Base-by-base conservation (phyloP, 176 grass and related monocot species). In the Ananas comosus region DNA sequence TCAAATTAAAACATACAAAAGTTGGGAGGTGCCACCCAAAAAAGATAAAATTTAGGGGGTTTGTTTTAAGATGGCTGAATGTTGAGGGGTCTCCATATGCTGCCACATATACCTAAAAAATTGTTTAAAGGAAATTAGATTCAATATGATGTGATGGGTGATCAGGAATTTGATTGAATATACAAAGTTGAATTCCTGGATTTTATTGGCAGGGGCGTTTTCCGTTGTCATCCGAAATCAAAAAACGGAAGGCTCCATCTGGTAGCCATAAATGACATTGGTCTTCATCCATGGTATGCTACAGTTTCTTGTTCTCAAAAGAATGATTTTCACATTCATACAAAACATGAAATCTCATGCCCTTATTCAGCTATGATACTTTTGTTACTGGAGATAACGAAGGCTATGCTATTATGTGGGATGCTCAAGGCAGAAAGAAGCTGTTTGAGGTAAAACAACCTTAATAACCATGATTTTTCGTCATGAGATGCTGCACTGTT, bases 141-240 rank as follows among this genome's bases (percentile, higher is more conserved):
- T 42, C 33, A 42, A 42, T 42, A 42, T 7, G 33, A 42, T 42
- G 33, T 42, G 5, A 42, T 42, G 33, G 33, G 33, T 42, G 33
- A 7, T 42, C 6, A 4, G 33, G 33, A 42, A 42, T 42, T 42
- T 42, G 33, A 42, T 42, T 42, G 33, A 42, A 42, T 42, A 42
- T 42, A 42, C 6, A 42, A 42, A 42, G 33, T 8, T 42, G 33
- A 42, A 42, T 42, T 42, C 56, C 21, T 59, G 16, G 8, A 17
- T 61, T 19, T 10, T 65, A 79, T 69, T 71, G 66, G 76, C 83
- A 89, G 83, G 69, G 89, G 82, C 65, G 23, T 76, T 51, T 93
- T 93, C 71, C 82, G 90, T 48, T 92, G 90, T 48, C 80, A 93
- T 79, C 86, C 90, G 84, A 89, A 80, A 57, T 93, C 80, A 65